Evolutionary conservation across 2,329 filamentous ascomycete genomes (phyloP), one percentile per base, ranked within the genome.

Genomic region (Cladophialophora psammophila): DNA sequence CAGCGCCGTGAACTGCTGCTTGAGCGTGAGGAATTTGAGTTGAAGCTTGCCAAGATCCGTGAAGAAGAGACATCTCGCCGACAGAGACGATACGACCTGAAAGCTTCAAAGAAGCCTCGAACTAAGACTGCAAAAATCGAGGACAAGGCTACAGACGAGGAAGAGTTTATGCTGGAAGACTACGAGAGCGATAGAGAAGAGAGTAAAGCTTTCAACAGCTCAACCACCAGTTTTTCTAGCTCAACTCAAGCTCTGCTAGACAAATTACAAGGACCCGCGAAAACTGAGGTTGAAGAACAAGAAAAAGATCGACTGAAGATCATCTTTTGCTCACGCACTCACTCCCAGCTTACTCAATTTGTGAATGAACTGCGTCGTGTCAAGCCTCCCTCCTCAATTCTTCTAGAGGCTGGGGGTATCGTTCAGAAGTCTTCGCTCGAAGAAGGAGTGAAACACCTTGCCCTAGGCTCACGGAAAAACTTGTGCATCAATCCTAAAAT

Each of bases 341-440:
- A 97, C 78, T 97, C 94, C 2, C 94, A 97, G 75, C 80, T 97
- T 13, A 90, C 91, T 0, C 94, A 97, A 75, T 96, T 97, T 77
- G 89, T 94, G 18, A 86, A 88, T 50, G 94, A 97, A 77, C 80
- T 97, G 58, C 87, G 90, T 1, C 88, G 92, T 34, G 91, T 96
- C n/a, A 80, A 81, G 0, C 88, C 96, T 67, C 92, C 93, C 4
- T 84, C 92, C 0, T 92, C 90, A 2, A 88, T 97, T 68, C 91
- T 93, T 3, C 84, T 92, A 0, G 92, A 90, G 2, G 63, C 75
- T 9, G 75, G 76, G 31, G 60, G 62, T 54, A 18, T 34, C 5
- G 65, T 71, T 10, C 74, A 74, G 26, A 61, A 71, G 38, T 61
- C 68, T 42, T 63, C 38, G 26, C 2, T 58, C 5, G 50, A 70